Conservation (phyloP, 768 basidiomycete genomes). For the Naganishia onofrii region DNA sequence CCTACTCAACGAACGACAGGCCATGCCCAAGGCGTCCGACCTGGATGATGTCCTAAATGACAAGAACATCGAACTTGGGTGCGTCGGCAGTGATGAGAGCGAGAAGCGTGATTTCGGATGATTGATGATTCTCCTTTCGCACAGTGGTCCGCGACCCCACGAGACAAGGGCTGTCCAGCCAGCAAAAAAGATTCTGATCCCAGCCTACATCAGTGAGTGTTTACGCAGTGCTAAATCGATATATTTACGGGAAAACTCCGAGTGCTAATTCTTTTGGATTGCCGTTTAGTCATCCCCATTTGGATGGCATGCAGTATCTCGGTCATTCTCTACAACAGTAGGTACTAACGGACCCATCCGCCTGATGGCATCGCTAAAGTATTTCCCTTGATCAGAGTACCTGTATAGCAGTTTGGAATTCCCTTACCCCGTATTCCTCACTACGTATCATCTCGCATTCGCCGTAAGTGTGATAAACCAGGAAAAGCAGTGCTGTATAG, state of each 20-base stretch:
- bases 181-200: constrained; percentile 16
- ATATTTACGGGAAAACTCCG: not conserved
- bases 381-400: constrained; percentile 40
- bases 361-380: not conserved
- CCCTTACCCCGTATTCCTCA: constrained; percentile 86
- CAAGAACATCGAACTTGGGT: constrained; percentile 20
- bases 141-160: constrained; percentile 6
- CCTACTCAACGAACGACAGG: not conserved
- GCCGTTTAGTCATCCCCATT: constrained; percentile 61
- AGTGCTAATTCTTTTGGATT: not conserved
- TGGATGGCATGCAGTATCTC: constrained; percentile 87
- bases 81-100: not conserved
- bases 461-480: constrained; percentile 54
- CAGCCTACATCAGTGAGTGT: constrained; percentile 24
- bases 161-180: constrained; percentile 17
- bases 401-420: constrained; percentile 62
- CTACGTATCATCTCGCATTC: constrained; percentile 77
- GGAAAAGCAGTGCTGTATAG: not conserved
- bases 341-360: constrained; percentile 65
- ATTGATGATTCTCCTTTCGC: not conserved
- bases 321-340: constrained; percentile 91
- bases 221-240: not conserved
- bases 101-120: not conserved
- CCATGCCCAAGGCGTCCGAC: constrained; percentile 17
- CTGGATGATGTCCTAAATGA: constrained; percentile 18